phyloP scores from a whole-genome alignment of 768 basidiomycete genomes.

The Termitomyces sp. region DNA sequence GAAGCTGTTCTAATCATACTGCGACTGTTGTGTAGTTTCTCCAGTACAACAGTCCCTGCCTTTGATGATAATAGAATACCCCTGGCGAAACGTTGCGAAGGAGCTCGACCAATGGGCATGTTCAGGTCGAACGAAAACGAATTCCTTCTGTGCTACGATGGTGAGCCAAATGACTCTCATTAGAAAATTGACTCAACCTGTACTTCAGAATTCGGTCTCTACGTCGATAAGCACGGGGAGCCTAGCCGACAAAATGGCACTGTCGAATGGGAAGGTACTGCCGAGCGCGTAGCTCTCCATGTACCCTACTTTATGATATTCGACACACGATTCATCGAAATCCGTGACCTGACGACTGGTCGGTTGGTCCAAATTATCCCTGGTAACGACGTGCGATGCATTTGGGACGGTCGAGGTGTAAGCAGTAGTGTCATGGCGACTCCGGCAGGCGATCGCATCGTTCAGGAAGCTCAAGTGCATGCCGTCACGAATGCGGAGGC shows the following conservation, averaged over 20 bases:
- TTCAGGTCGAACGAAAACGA: constrained; percentile 89
- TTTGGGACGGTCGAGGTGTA: constrained; percentile 81
- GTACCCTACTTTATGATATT: constrained; percentile 88
- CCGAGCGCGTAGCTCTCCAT: constrained; percentile 88
- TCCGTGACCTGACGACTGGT: constrained; percentile 80
- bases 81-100: constrained; percentile 81
- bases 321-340: constrained; percentile 88
- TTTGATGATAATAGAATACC: constrained; percentile 63
- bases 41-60: constrained; percentile 85
- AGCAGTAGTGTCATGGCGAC: constrained; percentile 57
- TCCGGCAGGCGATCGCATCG: constrained; percentile 55
- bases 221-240: constrained; percentile 90
- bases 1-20: not conserved
- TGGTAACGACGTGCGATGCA: constrained; percentile 79
- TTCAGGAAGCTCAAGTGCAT: constrained; percentile 80
- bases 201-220: constrained; percentile 80
- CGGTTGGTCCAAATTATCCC: constrained; percentile 81
- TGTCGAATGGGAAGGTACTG: constrained; percentile 94
- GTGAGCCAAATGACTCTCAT: constrained; percentile 34
- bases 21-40: constrained; percentile 47
- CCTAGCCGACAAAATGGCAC: constrained; percentile 69
- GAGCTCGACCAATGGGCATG: constrained; percentile 87
- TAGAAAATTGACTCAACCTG: not conserved
- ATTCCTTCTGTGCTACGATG: constrained; percentile 91
- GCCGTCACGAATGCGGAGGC: constrained; percentile 73